Evolutionary conservation across 1,139 yeast genomes (phyloP).

Genomic region (Yamadazyma oceani): DNA sequence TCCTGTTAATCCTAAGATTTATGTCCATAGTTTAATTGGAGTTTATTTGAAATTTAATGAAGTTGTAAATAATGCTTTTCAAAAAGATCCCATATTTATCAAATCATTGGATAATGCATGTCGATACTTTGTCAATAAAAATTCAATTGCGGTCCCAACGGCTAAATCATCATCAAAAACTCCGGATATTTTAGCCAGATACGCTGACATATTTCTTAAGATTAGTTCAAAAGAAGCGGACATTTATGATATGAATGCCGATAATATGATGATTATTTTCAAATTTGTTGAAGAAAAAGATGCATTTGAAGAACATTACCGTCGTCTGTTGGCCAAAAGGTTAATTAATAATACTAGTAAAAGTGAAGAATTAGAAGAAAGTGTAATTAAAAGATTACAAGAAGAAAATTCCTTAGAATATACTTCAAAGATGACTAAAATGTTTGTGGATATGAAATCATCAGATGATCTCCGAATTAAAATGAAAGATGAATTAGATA

Average conservation of each 20-base stretch:
- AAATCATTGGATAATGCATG: constrained; percentile 91
- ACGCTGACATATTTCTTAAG: constrained; percentile 80
- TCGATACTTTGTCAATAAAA: constrained; percentile 77
- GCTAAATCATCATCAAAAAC: constrained; percentile 57
- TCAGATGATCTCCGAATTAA: constrained; percentile 73
- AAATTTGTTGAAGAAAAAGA: constrained; percentile 92
- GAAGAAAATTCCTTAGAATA: constrained; percentile 91
- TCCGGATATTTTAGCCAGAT: constrained; percentile 88
- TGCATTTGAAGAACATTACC: constrained; percentile 89
- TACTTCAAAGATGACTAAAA: constrained; percentile 89
- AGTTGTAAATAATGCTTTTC: constrained; percentile 70
- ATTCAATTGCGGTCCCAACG: constrained; percentile 68
- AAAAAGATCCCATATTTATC: constrained; percentile 74
- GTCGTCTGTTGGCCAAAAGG: constrained; percentile 86
- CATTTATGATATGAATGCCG: constrained; percentile 70
- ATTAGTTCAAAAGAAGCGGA: constrained; percentile 73
- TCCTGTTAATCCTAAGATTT: constrained; percentile 69
- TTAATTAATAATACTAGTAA: constrained; percentile 82
- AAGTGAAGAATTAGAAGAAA: constrained; percentile 82
- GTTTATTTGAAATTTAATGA: constrained; percentile 68
- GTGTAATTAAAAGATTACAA: constrained; percentile 81
- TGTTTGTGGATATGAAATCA: constrained; percentile 93
- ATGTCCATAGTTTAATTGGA: constrained; percentile 72
- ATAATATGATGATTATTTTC: constrained; percentile 84
- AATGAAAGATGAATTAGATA: constrained; percentile 55